phyloP scores from a whole-genome alignment of 2,329 filamentous ascomycete genomes.

The Aspergillus awamori region DNA sequence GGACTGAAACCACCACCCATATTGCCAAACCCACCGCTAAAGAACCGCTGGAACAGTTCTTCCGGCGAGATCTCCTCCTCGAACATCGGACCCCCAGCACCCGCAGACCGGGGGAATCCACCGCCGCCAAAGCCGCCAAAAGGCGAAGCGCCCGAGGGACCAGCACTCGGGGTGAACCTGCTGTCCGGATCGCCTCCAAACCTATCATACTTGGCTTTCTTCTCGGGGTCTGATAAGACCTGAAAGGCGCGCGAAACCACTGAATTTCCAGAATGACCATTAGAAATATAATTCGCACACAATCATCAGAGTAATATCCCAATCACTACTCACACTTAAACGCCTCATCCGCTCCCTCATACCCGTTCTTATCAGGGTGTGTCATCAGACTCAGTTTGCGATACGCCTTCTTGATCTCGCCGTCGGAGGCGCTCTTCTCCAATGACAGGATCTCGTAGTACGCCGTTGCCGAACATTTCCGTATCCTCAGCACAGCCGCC shows the following conservation, averaged over 20 bases:
- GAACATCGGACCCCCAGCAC: conserved; percentile 65
- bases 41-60: conserved; percentile 96
- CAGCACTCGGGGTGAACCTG: conserved; percentile 66
- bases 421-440: conserved; percentile 68
- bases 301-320: too few relatives aligned
- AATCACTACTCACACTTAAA: conserved; percentile 72
- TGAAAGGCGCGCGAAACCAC: conserved; percentile 93
- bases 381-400: conserved; percentile 90
- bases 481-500: conserved; percentile 85
- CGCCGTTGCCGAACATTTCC: conserved; percentile 77
- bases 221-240: conserved; percentile 88
- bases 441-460: conserved; percentile 95
- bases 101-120: conserved; percentile 50
- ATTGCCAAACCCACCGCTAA: conserved; percentile 68
- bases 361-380: conserved; percentile 98
- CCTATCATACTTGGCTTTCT: conserved; percentile 83
- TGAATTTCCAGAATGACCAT: conserved; percentile 25
- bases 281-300: too few relatives aligned
- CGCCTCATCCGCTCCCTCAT: conserved; percentile 91
- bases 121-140: conserved; percentile 51
- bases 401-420: conserved; percentile 97
- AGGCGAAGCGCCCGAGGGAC: conserved; percentile 44
- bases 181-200: conserved; percentile 92
- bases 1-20: conserved; percentile 63
- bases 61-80: conserved; percentile 94